These are phyloP conservation scores for Nowakowskiella sp. DNA, from an alignment of 192 early-diverging fungal genomes.

Conservation along the genomic window DNA sequence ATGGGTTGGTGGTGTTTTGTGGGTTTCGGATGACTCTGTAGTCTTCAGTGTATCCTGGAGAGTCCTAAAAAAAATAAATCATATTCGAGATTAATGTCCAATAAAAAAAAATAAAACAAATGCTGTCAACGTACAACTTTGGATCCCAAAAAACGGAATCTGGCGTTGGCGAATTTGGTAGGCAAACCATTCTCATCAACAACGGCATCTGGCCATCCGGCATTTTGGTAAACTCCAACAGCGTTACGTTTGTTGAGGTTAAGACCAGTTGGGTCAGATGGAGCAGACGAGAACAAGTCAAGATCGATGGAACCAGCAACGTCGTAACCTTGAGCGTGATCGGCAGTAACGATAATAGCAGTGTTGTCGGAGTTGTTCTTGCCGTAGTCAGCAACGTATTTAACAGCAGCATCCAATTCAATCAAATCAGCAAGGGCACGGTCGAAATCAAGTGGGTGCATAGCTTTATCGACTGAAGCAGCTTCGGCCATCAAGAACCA, in stretches of 20 bases:
- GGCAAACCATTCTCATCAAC: constrained; percentile 20
- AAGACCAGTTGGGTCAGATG: constrained; percentile 14
- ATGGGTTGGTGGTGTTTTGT: constrained; percentile 4
- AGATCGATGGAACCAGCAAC: constrained; percentile 57
- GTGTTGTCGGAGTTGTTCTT: constrained; percentile 42
- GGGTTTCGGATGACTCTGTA: constrained; percentile 15
- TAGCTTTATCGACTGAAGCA: constrained; percentile 54
- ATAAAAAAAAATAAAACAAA: too few relatives aligned
- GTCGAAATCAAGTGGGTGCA: constrained; percentile 55
- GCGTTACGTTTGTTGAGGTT: constrained; percentile 17
- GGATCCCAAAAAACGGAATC: constrained; percentile 19
- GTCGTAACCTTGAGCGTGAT: constrained; percentile 56
- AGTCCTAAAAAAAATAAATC: too few relatives aligned
- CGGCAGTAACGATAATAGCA: constrained; percentile 56
- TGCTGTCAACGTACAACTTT: too few relatives aligned
- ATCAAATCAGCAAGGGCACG: constrained; percentile 56
- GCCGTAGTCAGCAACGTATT: constrained; percentile 45
- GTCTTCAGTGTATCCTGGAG: constrained; percentile 17
- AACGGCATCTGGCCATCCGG: constrained; percentile 30
- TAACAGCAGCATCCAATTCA: constrained; percentile 53
- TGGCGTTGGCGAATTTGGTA: constrained; percentile 17
- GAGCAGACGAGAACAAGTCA: constrained; percentile 37
- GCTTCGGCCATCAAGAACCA: constrained; percentile 61
- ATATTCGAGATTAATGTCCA: too few relatives aligned
- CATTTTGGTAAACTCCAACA: constrained; percentile 16